Conservation (phyloP, 78 protist species). For the Anaeramoeba ignava region DNA sequence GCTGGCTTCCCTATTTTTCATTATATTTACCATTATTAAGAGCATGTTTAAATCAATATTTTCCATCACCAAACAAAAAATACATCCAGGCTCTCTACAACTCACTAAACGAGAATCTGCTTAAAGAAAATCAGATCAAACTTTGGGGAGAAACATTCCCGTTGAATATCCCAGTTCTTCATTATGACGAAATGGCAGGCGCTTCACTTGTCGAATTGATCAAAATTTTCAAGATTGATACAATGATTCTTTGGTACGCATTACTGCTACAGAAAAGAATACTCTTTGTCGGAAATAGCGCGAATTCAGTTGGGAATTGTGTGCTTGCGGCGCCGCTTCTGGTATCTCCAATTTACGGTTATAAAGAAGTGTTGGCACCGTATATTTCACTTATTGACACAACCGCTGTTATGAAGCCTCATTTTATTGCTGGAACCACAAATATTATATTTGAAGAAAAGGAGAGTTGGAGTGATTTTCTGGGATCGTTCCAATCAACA, state of each 20-base stretch:
- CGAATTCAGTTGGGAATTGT: slow-evolving; percentile 14
- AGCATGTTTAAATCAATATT: not conserved
- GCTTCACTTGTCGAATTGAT: slow-evolving; percentile 7
- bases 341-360: slow-evolving; percentile 10
- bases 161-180: slow-evolving; percentile 12
- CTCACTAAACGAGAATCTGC: slow-evolving; percentile 1
- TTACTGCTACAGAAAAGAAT: not conserved
- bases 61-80: slow-evolving; percentile 9
- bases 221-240: slow-evolving; percentile 3
- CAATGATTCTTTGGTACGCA: slow-evolving; percentile 21
- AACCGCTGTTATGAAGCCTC: slow-evolving; percentile 6
- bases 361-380: slow-evolving; percentile 14
- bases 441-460: slow-evolving; percentile 11
- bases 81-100: slow-evolving; percentile 5
- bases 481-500: no score
- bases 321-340: slow-evolving; percentile 19
- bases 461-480: no score
- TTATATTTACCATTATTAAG: not conserved
- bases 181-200: slow-evolving; percentile 17
- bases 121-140: slow-evolving; percentile 3
- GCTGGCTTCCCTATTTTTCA: slow-evolving; percentile 8
- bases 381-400: slow-evolving; percentile 18
- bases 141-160: slow-evolving; percentile 15
- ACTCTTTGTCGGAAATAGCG: slow-evolving; percentile 8
- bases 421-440: slow-evolving; percentile 15